Base-by-base conservation (phyloP, 257 asterid genomes). In the Salvia hispanica region DNA sequence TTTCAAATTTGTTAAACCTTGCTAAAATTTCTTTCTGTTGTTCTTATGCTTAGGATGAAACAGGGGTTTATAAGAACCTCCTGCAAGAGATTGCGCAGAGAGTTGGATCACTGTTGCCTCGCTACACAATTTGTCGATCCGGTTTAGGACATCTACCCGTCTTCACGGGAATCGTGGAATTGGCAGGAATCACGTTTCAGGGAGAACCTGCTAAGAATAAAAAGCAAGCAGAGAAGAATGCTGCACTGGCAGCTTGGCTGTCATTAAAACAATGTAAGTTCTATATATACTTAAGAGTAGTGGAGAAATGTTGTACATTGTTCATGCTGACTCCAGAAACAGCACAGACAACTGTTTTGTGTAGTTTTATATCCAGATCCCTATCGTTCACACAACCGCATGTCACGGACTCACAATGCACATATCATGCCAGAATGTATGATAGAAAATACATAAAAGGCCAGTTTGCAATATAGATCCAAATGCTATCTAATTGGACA, bases 141-240 rank as follows among this genome's bases (percentile, higher is more conserved):
- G 95, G 96, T 67, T 80, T 82, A 51, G 92, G 97, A 9, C 96
- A 86, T 78, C 79, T 67, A 15, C 95, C 92, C 0, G 83, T 86
- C 18, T 90, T 90, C 63, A 86, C 95, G 9, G 92, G 96, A 77
- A 80, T 78, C 2, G 97, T 88, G n/a, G 84, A 86, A 64, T 80
- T 88, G 70, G 96, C 96, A 6, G 96, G 89, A 25, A 83, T 90
- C 62, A 82, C 82, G 1, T 90, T 90, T 50, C 81, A 80, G 4
- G 97, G 97, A 51, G 92, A 90, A 73, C 83, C 89, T 0, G 97
- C 97, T 42, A 90, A 90, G 86, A 90, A 84, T 87, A 90, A 90
- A 53, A 90, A 88, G 73, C 97, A 90, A 79, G 96, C 97, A 5
- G 96, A 90, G 77, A 90, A 90, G 78, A 88, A 90, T 44, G 90